Percentiles rank a stretch among this genome's conserved stretches.
phyloP scores from a whole-genome alignment of 2,329 filamentous ascomycete species.

The Penicillium sp. region DNA sequence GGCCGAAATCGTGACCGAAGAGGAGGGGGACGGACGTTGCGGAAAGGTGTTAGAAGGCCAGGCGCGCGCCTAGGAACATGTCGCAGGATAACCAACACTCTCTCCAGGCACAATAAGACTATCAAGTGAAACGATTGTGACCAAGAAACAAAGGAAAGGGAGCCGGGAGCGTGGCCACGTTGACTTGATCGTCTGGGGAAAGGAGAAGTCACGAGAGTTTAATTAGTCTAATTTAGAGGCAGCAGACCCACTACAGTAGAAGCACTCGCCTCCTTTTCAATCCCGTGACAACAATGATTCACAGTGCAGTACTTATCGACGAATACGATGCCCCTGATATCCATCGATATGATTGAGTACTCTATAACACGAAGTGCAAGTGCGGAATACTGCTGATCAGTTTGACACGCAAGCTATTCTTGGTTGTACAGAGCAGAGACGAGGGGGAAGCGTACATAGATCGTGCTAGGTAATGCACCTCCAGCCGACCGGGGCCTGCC shows the following conservation, averaged over 20 bases:
- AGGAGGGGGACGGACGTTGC: constrained; percentile 80
- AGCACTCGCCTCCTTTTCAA: constrained; percentile 20
- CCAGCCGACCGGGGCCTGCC: not conserved
- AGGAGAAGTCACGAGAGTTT: constrained; percentile 35
- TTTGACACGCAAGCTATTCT: not conserved
- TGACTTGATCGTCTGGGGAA: constrained; percentile 29
- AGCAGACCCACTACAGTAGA: constrained; percentile 23
- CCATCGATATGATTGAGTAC: not conserved
- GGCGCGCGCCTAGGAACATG: constrained; percentile 64
- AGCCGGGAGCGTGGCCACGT: constrained; percentile 23
- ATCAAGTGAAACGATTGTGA: constrained; percentile 6
- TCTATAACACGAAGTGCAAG: not conserved
- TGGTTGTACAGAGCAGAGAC: not conserved
- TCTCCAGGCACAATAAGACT: constrained; percentile 11
- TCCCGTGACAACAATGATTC: constrained; percentile 8
- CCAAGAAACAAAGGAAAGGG: constrained; percentile 7
- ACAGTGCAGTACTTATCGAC: not conserved
- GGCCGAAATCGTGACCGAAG: constrained; percentile 48
- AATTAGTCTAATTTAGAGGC: constrained; percentile 29
- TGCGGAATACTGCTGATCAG: too few relatives aligned
- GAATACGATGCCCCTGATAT: not conserved
- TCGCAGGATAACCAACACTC: constrained; percentile 16
- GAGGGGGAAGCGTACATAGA: not conserved
- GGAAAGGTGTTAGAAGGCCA: constrained; percentile 88
- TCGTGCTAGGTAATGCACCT: not conserved